Evolutionary conservation across 1,139 yeast genomes (phyloP), one percentile per base, ranked within the genome.

Genomic region (Tardiomyces blankii): DNA sequence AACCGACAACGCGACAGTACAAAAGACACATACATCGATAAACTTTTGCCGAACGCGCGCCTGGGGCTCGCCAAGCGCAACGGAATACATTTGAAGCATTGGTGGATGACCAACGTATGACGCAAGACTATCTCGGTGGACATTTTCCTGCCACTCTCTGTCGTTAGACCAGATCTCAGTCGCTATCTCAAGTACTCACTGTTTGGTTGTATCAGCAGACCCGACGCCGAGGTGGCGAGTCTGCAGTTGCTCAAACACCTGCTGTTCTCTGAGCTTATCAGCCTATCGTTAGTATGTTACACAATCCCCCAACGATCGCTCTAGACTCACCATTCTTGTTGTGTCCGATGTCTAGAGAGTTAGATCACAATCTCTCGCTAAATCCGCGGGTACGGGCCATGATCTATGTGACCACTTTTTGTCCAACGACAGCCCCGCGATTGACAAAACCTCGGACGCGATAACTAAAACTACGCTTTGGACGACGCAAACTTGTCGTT

Each of bases 111-210:
- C 82, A 23, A 79, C 74, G 44, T 86, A 63, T 16, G 84, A 73
- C 1, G 87, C 75, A 52, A 80, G 78, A 0, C 94, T 78, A 60
- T 93, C 97, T 52, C 84, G 69, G 44, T 78, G 80, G 1, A 84
- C 73, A 51, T 83, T 83, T 9, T 72, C 62, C 53, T 76, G 61
- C 72, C 82, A 80, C 53, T 77, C 79, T 9, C 35, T 30, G 16
- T 12, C 11, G 35, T 30, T 30, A 30, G 35, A 5, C 11, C 16
- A 3, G n/a, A 27, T 27, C 12, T 27, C 30, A 8, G 30, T 9
- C 12, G 11, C 30, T 30, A 5, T 14, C 35, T 13, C 16, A 5
- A 13, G n/a, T 13, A 30, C 35, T 4, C 9, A 30, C 56, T 62
- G 69, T 58, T 67, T 77, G 40, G 82, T 68, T 0, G 89, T 83